Evolutionary conservation across 768 basidiomycete species (phyloP).

Genomic region (Rhodotorula taiwanensis): DNA sequence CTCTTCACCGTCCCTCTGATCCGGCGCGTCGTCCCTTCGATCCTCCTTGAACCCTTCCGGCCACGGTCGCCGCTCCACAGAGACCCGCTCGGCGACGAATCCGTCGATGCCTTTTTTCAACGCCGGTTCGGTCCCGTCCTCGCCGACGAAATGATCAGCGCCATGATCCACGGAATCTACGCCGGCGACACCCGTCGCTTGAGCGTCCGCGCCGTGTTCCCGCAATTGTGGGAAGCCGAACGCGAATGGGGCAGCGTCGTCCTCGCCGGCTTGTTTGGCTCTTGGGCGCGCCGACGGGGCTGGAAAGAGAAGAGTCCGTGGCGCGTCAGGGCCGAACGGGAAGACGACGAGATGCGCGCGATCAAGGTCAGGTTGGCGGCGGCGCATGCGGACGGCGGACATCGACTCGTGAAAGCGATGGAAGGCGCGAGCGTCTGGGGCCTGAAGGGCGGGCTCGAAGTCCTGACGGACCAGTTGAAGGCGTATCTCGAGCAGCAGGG

Average conservation of each 20-base stretch:
- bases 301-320: slow-evolving; percentile 9
- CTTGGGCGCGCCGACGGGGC: background rate
- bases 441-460: slow-evolving; percentile 67
- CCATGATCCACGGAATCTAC: slow-evolving; percentile 87
- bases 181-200: slow-evolving; percentile 71
- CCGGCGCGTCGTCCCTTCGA: slow-evolving; percentile 52
- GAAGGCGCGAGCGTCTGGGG: slow-evolving; percentile 66
- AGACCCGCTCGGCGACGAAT: slow-evolving; percentile 57
- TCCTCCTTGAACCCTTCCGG: slow-evolving; percentile 57
- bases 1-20: slow-evolving; percentile 45
- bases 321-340: slow-evolving; percentile 14
- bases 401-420: slow-evolving; percentile 27
- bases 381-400: background rate
- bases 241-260: slow-evolving; percentile 64
- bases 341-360: slow-evolving; percentile 32
- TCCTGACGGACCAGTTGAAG: slow-evolving; percentile 57
- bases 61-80: slow-evolving; percentile 32
- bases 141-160: slow-evolving; percentile 67
- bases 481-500: slow-evolving; percentile 52
- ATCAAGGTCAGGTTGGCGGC: slow-evolving; percentile 8
- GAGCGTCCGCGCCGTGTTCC: slow-evolving; percentile 71
- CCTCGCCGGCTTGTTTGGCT: slow-evolving; percentile 47
- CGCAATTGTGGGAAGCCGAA: slow-evolving; percentile 63
- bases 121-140: slow-evolving; percentile 66
- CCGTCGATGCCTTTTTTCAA: slow-evolving; percentile 66